Conservation (phyloP, 129 eudicot genomes). For the Centella asiatica region DNA sequence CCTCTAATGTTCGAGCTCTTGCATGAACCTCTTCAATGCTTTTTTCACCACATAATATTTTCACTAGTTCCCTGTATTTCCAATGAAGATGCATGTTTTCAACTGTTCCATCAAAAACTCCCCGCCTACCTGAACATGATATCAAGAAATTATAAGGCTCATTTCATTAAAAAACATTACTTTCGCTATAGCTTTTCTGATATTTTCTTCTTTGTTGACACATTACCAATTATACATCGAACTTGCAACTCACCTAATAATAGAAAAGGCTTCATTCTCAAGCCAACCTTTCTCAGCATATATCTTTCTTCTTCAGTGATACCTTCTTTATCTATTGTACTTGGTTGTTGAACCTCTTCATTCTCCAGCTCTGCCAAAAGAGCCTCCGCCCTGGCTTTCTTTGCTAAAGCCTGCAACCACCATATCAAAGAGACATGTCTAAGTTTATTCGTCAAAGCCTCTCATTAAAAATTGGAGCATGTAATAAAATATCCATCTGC, state of each 20-base stretch:
- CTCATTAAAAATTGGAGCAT: not conserved
- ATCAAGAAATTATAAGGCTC: constrained; percentile 2
- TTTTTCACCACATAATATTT: constrained; percentile 57
- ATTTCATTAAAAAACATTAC: not conserved
- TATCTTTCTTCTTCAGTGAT: constrained; percentile 94
- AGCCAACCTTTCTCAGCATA: constrained; percentile 83
- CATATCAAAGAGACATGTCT: not conserved
- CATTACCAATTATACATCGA: not conserved
- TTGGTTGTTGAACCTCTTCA: constrained; percentile 38
- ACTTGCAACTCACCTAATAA: constrained; percentile 54
- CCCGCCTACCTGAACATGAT: constrained; percentile 67
- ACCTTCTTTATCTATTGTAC: constrained; percentile 72
- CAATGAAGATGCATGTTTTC: constrained; percentile 98
- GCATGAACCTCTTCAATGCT: constrained; percentile 63
- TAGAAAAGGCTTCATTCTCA: constrained; percentile 74
- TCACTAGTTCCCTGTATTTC: constrained; percentile 95
- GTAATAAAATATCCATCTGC: not conserved
- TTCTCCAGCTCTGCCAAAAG: constrained; percentile 64
- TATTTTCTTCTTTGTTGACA: not conserved
- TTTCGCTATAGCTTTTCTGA: not conserved
- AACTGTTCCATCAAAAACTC: constrained; percentile 91
- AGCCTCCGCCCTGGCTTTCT: constrained; percentile 74
- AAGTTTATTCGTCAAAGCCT: constrained; percentile 2
- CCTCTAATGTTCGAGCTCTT: constrained; percentile 59
- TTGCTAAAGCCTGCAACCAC: constrained; percentile 46